Evolutionary conservation across 768 basidiomycete species (phyloP).

Genomic region (Exidia glandulosa): DNA sequence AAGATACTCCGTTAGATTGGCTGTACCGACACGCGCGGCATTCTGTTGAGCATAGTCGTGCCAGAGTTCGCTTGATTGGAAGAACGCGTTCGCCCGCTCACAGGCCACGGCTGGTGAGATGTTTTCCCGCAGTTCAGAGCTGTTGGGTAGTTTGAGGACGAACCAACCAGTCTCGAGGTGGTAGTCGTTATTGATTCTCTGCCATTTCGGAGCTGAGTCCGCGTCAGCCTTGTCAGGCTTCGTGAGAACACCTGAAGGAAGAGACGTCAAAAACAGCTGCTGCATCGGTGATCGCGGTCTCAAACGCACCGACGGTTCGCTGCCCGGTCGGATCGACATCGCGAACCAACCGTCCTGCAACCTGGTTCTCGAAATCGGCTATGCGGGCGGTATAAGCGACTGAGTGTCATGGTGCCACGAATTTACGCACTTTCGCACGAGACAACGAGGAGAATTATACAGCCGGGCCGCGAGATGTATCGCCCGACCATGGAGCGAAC

Average conservation of each 20-base stretch:
- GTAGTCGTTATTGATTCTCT: slow-evolving; percentile 19
- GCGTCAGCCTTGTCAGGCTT: slow-evolving; percentile 58
- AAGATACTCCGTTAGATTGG: slow-evolving; percentile 42
- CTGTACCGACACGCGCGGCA: slow-evolving; percentile 34
- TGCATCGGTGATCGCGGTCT: too few relatives aligned
- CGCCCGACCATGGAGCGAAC: slow-evolving; percentile 45
- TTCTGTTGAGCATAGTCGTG: neutral
- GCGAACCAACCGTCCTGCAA: slow-evolving; percentile 56
- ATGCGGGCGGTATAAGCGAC: neutral
- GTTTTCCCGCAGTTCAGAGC: slow-evolving; percentile 37
- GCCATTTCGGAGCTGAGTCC: slow-evolving; percentile 47
- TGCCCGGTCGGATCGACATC: slow-evolving; percentile 47
- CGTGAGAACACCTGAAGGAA: slow-evolving; percentile 51
- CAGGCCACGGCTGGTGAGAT: slow-evolving; percentile 55
- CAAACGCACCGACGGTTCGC: slow-evolving; percentile 57
- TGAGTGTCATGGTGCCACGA: neutral
- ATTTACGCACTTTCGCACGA: slow-evolving; percentile 58
- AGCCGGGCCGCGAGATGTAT: slow-evolving; percentile 52
- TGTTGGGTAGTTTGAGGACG: slow-evolving; percentile 45
- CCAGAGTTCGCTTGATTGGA: slow-evolving; percentile 15
- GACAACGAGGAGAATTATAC: slow-evolving; percentile 49
- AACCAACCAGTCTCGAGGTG: slow-evolving; percentile 46
- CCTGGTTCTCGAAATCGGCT: slow-evolving; percentile 79
- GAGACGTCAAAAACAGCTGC: too few relatives aligned
- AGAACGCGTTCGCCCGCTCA: slow-evolving; percentile 43